Evolutionary conservation across 352 stramenopile species (phyloP).

Genomic region (Pythium biforme): DNA sequence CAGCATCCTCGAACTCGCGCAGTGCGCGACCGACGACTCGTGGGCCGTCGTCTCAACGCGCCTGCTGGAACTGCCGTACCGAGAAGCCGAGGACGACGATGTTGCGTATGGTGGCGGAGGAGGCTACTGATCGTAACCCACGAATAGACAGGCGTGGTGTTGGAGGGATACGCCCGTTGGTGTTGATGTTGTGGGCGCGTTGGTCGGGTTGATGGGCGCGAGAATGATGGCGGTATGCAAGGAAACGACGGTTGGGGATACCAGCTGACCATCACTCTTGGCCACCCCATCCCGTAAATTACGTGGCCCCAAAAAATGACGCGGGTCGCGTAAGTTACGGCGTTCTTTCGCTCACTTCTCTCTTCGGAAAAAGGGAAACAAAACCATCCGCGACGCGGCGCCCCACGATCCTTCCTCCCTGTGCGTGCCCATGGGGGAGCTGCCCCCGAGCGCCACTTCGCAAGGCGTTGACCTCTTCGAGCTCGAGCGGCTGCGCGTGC

Average conservation of each 20-base stretch:
- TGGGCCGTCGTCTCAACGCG: conserved; percentile 41
- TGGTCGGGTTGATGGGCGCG: conserved; percentile 6
- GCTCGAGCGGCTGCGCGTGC: conserved; percentile 55
- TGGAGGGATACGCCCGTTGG: neutral
- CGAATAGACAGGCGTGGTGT: too few species aligned
- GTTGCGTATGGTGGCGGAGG: neutral
- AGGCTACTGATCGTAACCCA: neutral
- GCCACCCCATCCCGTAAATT: conserved; percentile 5
- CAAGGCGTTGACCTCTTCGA: conserved; percentile 42
- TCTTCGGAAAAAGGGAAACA: neutral
- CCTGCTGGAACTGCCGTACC: conserved; percentile 17
- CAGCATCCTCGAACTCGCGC: conserved; percentile 68
- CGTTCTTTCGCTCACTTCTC: neutral
- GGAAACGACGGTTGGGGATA: conserved; percentile 6
- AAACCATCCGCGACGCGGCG: conserved; percentile 12
- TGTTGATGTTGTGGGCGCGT: neutral
- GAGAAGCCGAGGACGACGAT: conserved; percentile 10
- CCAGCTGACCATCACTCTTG: conserved; percentile 10
- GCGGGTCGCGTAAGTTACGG: neutral
- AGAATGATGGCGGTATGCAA: neutral
- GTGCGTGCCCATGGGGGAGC: conserved; percentile 23
- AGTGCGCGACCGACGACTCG: conserved; percentile 41
- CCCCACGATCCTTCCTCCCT: neutral
- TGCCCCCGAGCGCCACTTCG: conserved; percentile 13
- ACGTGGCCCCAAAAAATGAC: neutral